Evolutionary conservation across 1,284 basidiomycete species (phyloP).

Genomic region (Schizophyllum commune): DNA sequence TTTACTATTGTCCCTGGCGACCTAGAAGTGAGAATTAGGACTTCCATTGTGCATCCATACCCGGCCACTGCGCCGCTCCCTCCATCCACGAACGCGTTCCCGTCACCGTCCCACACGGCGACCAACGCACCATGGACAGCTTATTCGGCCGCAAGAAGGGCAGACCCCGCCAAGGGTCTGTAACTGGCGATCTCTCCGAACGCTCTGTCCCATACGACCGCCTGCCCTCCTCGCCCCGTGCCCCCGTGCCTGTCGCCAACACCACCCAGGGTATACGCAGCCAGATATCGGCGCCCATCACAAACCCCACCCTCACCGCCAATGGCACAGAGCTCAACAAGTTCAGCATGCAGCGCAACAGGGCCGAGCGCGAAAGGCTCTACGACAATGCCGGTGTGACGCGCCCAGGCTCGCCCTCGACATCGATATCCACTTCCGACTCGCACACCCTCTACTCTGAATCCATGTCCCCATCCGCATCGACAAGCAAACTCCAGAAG

Average conservation of each 20-base stretch:
- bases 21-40: neutral
- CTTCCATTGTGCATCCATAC: neutral
- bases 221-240: conserved; percentile 46
- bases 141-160: conserved; percentile 48
- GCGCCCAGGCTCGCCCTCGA: conserved; percentile 38
- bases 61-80: neutral
- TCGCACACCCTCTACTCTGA: conserved; percentile 54
- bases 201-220: conserved; percentile 68
- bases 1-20: neutral
- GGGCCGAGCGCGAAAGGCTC: conserved; percentile 44
- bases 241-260: conserved; percentile 51
- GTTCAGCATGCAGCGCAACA: conserved; percentile 39
- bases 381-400: conserved; percentile 27
- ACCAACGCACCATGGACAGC: conserved; percentile 33
- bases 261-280: conserved; percentile 49
- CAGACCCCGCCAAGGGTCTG: conserved; percentile 36
- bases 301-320: conserved; percentile 65
- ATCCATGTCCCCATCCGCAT: conserved; percentile 28
- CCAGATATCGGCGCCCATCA: conserved; percentile 66
- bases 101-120: neutral
- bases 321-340: conserved; percentile 64
- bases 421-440: conserved; percentile 46
- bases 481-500: conserved; percentile 2
- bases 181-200: conserved; percentile 43
- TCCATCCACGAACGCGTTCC: neutral